Conservation (phyloP, 2,329 filamentous ascomycete species). For the Colletotrichum musicola region DNA sequence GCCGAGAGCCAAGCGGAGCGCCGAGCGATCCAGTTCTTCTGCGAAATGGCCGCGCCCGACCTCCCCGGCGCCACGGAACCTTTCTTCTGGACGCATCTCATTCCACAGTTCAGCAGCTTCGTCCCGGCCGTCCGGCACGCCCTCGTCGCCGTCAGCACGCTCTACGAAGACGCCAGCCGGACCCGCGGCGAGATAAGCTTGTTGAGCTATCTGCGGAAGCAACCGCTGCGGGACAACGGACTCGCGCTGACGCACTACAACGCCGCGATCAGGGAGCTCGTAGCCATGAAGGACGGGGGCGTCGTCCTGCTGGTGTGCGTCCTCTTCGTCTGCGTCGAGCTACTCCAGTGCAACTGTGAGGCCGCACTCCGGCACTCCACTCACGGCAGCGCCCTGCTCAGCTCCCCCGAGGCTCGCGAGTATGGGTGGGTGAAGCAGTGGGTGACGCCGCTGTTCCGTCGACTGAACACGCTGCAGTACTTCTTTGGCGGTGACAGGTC, state of each 20-base stretch:
- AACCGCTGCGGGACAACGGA: background rate
- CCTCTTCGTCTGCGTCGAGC: slow-evolving; percentile 66
- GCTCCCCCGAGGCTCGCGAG: background rate
- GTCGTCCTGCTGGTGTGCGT: slow-evolving; percentile 59
- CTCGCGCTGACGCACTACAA: slow-evolving; percentile 44
- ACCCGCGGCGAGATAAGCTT: background rate
- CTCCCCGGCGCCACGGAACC: slow-evolving; percentile 26
- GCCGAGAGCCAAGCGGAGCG: slow-evolving; percentile 2
- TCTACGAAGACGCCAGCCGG: slow-evolving; percentile 52
- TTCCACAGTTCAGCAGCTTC: slow-evolving; percentile 58
- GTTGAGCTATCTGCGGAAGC: background rate
- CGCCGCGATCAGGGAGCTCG: slow-evolving; percentile 42
- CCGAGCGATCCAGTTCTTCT: slow-evolving; percentile 34
- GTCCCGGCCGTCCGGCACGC: slow-evolving; percentile 63
- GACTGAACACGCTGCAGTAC: slow-evolving; percentile 7
- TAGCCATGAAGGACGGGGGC: slow-evolving; percentile 43
- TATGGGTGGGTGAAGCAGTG: slow-evolving; percentile 12
- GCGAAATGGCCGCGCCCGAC: slow-evolving; percentile 28
- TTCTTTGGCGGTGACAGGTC: slow-evolving; percentile 4
- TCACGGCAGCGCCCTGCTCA: slow-evolving; percentile 27
- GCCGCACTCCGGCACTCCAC: slow-evolving; percentile 51
- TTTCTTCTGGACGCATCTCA: slow-evolving; percentile 58
- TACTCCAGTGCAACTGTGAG: slow-evolving; percentile 61
- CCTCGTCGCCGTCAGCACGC: slow-evolving; percentile 61
- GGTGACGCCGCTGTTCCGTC: slow-evolving; percentile 21